Evolutionary conservation across 2,329 filamentous ascomycete species (phyloP).

Genomic region (Endoconidiophora polonica): DNA sequence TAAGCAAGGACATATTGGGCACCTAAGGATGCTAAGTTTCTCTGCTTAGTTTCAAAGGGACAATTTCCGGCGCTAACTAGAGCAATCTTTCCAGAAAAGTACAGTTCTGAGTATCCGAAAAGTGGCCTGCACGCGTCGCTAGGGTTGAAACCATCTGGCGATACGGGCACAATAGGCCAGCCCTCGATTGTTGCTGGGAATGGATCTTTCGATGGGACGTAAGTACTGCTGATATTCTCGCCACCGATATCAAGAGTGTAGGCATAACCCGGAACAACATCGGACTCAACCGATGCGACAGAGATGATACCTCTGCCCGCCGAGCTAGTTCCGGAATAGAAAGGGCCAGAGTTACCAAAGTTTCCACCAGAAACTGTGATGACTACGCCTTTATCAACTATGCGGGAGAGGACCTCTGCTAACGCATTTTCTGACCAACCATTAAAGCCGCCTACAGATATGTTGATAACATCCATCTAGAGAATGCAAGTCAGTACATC

Average conservation of each 20-base stretch:
- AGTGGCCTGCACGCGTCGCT: conserved; percentile 18
- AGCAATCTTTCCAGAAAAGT: conserved; percentile 13
- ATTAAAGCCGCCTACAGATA: conserved; percentile 20
- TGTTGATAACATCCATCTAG: conserved; percentile 19
- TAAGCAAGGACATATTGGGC: conserved; percentile 17
- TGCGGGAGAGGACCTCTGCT: conserved; percentile 24
- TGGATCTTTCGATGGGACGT: conserved; percentile 23
- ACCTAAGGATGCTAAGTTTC: conserved; percentile 16
- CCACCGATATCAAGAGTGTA: conserved; percentile 15
- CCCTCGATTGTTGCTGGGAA: conserved; percentile 26
- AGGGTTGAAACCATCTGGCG: conserved; percentile 15
- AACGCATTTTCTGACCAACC: conserved; percentile 25
- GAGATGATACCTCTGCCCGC: conserved; percentile 26
- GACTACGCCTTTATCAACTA: conserved; percentile 29
- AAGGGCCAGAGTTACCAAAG: conserved; percentile 29
- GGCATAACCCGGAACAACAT: not conserved
- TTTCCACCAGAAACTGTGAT: conserved; percentile 36
- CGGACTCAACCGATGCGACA: conserved; percentile 22
- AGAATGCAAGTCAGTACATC: conserved; percentile 14
- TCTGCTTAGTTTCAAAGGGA: conserved; percentile 17
- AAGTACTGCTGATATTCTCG: conserved; percentile 4
- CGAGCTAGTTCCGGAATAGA: conserved; percentile 24
- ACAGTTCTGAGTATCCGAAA: conserved; percentile 14
- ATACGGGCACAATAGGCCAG: conserved; percentile 1
- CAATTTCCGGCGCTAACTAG: conserved; percentile 22